A percentile compares a stretch with the other conserved stretches of the same genome.
Conservation (phyloP, 352 stramenopile species). For the Globisporangium nagaii region DNA sequence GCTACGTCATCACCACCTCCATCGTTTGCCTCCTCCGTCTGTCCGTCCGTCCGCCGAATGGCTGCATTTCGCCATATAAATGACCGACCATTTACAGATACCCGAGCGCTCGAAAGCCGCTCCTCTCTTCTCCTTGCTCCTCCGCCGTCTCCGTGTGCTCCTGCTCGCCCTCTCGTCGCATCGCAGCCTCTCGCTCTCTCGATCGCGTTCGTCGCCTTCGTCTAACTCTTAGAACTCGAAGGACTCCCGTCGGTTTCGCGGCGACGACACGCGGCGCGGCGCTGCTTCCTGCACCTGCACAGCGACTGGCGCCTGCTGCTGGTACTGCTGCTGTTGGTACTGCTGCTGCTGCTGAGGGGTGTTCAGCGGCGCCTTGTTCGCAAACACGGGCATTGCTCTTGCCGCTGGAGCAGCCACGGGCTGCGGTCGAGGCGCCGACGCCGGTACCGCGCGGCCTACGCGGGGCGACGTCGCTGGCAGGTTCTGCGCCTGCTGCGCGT, state of each 20-base stretch:
- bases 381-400: conserved; percentile 9
- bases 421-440: conserved; percentile 14
- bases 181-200: not conserved
- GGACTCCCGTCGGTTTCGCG: conserved; percentile 27
- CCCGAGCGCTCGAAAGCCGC: not conserved
- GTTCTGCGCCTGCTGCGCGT: not conserved
- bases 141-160: not conserved
- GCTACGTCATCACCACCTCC: not conserved
- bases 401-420: not conserved
- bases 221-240: conserved; percentile 29
- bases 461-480: conserved; percentile 13
- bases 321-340: not conserved
- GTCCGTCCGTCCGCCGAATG: not conserved
- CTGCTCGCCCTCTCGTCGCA: not conserved
- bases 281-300: conserved; percentile 1
- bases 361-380: conserved; percentile 6
- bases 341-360: not conserved
- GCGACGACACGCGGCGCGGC: conserved; percentile 19
- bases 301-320: conserved; percentile 1
- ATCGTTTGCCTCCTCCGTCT: not conserved
- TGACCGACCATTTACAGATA: conserved; percentile 5
- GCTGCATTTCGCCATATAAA: conserved; percentile 1
- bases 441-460: conserved; percentile 34
- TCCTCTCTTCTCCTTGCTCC: not conserved
- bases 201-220: not conserved